Evolutionary conservation across 2,329 filamentous ascomycete species (phyloP).

Genomic region (Botrytis tulipae): DNA sequence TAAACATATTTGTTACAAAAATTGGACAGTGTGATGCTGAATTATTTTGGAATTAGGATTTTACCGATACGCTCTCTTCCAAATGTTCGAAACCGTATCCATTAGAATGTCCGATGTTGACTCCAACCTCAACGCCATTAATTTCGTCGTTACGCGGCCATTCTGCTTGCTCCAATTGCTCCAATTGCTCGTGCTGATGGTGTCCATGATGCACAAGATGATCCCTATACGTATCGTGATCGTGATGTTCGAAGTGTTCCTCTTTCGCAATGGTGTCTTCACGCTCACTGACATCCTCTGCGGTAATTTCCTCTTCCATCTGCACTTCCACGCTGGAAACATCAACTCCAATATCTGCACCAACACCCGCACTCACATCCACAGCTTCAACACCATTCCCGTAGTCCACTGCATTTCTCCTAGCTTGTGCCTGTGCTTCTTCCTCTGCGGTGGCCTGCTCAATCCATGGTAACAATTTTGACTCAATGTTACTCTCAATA

Average conservation of each 20-base stretch:
- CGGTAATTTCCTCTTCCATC: neutral
- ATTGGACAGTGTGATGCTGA: neutral
- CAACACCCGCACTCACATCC: neutral
- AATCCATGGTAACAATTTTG: conserved; percentile 19
- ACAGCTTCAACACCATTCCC: neutral
- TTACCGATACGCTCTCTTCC: conserved; percentile 17
- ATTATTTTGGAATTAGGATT: conserved; percentile 5
- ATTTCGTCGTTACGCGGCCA: conserved; percentile 5
- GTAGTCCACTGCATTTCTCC: conserved; percentile 4
- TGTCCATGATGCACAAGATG: neutral
- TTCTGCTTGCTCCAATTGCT: conserved; percentile 1
- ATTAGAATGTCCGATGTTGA: neutral
- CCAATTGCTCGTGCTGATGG: neutral
- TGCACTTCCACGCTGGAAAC: neutral
- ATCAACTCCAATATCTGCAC: neutral
- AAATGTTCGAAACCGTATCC: conserved; percentile 16
- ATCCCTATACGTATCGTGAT: neutral
- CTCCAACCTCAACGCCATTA: neutral
- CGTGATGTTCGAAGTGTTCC: neutral
- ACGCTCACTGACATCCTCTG: neutral
- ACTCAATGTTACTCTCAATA: conserved; percentile 19
- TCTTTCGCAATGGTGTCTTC: neutral
- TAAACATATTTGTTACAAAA: conserved; percentile 6
- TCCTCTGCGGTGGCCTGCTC: conserved; percentile 19
- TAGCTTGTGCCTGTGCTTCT: conserved; percentile 18